phyloP scores from a whole-genome alignment of 169 alveolate genomes.

The Plasmodium falciparum region DNA sequence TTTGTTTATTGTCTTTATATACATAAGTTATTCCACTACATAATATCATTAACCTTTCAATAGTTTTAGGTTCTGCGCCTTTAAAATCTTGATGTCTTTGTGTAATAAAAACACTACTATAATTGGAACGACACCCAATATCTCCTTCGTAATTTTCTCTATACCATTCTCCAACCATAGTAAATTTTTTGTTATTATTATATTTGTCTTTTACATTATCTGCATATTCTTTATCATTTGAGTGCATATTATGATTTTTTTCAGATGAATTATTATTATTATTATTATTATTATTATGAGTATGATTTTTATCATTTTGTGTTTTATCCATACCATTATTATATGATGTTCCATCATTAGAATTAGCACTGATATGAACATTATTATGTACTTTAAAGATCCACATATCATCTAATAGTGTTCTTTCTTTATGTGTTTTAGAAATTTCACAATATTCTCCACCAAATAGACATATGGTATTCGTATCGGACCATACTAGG shows the following conservation, averaged over 20 bases:
- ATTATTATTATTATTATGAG: background rate
- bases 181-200: constrained; percentile 18
- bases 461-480: constrained; percentile 89
- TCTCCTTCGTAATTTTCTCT: constrained; percentile 87
- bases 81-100: constrained; percentile 89
- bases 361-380: background rate
- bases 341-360: background rate
- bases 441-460: constrained; percentile 87
- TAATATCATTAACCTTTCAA: constrained; percentile 84
- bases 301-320: constrained; percentile 4
- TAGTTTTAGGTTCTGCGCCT: constrained; percentile 87
- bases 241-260: background rate
- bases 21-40: constrained; percentile 87
- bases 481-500: constrained; percentile 91
- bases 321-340: background rate
- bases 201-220: constrained; percentile 5
- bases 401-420: constrained; percentile 89
- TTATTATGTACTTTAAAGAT: constrained; percentile 78
- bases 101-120: constrained; percentile 88
- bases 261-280: background rate
- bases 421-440: constrained; percentile 82
- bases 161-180: constrained; percentile 85
- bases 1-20: constrained; percentile 16
- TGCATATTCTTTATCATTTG: background rate
- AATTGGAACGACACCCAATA: constrained; percentile 90